phyloP scores from a whole-genome alignment of 371 early-diverging fungal species.

The Syncephalastrum sp. region DNA sequence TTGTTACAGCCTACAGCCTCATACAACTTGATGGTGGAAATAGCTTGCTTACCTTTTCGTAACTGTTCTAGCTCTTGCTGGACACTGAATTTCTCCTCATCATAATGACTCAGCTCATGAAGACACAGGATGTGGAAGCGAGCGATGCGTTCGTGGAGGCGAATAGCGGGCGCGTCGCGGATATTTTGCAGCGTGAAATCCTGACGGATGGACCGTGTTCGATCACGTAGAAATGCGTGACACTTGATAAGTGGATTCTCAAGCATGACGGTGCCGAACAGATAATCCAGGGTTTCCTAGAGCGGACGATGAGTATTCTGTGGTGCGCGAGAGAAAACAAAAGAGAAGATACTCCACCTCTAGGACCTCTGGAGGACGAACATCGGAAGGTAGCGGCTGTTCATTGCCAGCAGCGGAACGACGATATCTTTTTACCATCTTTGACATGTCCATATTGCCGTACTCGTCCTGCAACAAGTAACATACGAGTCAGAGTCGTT shows the following conservation, averaged over 20 bases:
- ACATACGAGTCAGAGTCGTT: neutral
- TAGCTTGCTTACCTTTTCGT: slow-evolving; percentile 62
- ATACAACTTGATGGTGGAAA: too few species aligned
- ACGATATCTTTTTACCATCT: slow-evolving; percentile 82
- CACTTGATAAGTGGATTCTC: slow-evolving; percentile 57
- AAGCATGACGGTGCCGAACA: slow-evolving; percentile 63
- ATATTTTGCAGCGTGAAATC: slow-evolving; percentile 89
- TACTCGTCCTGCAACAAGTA: slow-evolving; percentile 39
- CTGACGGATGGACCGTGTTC: slow-evolving; percentile 84
- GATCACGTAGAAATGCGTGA: slow-evolving; percentile 87
- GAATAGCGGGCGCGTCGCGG: slow-evolving; percentile 64
- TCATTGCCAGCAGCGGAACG: slow-evolving; percentile 89
- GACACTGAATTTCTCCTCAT: slow-evolving; percentile 60
- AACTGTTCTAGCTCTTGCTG: slow-evolving; percentile 90
- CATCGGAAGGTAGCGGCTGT: slow-evolving; percentile 87
- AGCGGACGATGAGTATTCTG: neutral
- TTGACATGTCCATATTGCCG: slow-evolving; percentile 57
- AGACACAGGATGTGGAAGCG: slow-evolving; percentile 85
- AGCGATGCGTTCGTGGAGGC: slow-evolving; percentile 82
- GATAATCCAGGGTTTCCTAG: slow-evolving; percentile 76
- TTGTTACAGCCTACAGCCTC: too few species aligned
- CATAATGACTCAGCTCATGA: slow-evolving; percentile 71
- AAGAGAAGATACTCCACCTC: slow-evolving; percentile 34
- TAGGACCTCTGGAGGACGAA: slow-evolving; percentile 78
- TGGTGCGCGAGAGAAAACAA: too few species aligned